Conservation (phyloP, 192 early-diverging fungal species). For the Rhizophagus prolifer region DNA sequence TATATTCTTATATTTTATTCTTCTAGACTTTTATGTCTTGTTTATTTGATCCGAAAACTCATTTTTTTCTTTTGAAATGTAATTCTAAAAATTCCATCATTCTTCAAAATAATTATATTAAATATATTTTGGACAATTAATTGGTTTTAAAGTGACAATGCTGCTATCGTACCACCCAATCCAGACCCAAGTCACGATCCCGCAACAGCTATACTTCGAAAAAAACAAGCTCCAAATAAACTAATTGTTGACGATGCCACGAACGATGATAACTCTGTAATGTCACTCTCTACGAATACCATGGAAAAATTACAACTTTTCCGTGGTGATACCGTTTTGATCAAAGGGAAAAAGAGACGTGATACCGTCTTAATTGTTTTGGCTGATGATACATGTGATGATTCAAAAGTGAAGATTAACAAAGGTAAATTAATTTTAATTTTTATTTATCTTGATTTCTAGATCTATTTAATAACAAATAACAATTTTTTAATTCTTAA, state of each 20-base stretch:
- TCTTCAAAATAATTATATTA: neutral
- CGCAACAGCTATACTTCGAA: constrained; percentile 92
- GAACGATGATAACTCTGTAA: constrained; percentile 97
- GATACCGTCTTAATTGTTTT: constrained; percentile 96
- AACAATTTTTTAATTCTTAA: neutral
- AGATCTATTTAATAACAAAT: too few species aligned
- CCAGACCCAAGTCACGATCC: constrained; percentile 75
- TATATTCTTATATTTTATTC: neutral
- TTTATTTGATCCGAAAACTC: neutral
- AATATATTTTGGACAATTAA: neutral
- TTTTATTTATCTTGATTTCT: neutral
- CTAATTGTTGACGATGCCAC: constrained; percentile 96
- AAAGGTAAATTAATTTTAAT: constrained; percentile 51
- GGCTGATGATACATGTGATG: constrained; percentile 88
- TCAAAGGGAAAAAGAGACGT: constrained; percentile 98
- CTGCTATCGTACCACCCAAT: constrained; percentile 46
- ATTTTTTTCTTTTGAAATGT: neutral
- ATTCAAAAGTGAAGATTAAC: constrained; percentile 92
- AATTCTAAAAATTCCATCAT: neutral
- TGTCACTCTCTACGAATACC: constrained; percentile 83
- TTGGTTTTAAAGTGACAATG: constrained; percentile 47
- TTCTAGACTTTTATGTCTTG: neutral
- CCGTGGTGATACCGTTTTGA: constrained; percentile 91
- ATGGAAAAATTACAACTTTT: constrained; percentile 93
- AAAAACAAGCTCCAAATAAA: constrained; percentile 97